Base-by-base conservation (phyloP, 75 land plant species). In the Cryptomeria japonica region DNA sequence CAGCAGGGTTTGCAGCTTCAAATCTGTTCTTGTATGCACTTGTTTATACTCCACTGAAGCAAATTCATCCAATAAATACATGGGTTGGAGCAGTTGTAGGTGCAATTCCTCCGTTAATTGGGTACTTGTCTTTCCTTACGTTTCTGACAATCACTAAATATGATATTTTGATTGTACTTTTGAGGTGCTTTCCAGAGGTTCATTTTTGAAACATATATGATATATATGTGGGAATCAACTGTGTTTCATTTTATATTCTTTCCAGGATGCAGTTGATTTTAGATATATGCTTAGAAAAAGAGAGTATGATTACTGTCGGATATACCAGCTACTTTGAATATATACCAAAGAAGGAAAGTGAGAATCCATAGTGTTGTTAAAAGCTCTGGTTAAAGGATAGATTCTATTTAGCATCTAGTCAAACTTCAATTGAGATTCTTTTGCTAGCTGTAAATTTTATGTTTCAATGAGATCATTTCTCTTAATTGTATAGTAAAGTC, bases 71-170 rank as follows among this genome's bases (percentile, higher is more conserved):
- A 39, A 90, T 93, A 76, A 98, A 98, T 88, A 98, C 99, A 28
- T 98, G 99, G 99, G 95, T 98, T 90, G 99, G 99, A 75, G 99
- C 99, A 58, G 83, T 97, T 87, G 99, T 98, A 84, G 99, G 99
- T 79, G 99, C 99, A 76, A 92, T 98, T 87, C 99, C 99, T 84
- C 99, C 99, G 28, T 97, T 98, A 85, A 93, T 98, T 87, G 99
- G 99, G 99, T 97, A 93, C 86, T 10, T n/a, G n/a, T 82, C 49
- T 82, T 82, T 82, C 34, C 47, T 6, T n/a, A 82, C 13, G 32
- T 42, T 80, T 46, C 84, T 46, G 12, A 44, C 47, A 46, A 11
- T 46, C 42, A 46, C 42, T 46, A 22, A 82, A 82, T 28, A 80
- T 5, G 83, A 80, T 10, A 82, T 0, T 44, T 82, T 82, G 34